phyloP scores from a whole-genome alignment of 2,329 filamentous ascomycete genomes.

The Talaromyces piceae region DNA sequence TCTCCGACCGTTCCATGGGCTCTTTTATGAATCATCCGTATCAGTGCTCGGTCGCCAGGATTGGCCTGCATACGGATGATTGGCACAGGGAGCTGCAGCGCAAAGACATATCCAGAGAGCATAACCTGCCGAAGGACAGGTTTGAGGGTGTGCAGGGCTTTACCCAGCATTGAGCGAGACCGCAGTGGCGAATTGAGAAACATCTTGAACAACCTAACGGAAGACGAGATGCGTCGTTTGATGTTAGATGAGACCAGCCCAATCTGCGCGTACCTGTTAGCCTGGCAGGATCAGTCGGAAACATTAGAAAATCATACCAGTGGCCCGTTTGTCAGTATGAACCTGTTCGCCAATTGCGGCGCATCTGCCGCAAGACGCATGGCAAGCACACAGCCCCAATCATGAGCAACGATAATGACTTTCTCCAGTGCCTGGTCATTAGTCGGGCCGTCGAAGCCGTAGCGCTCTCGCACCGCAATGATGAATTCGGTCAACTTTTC shows the following conservation, averaged over 20 bases:
- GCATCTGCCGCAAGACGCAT: constrained; percentile 54
- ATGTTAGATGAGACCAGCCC: constrained; percentile 38
- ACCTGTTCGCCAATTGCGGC: constrained; percentile 47
- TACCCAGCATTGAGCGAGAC: constrained; percentile 39
- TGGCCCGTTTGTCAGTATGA: constrained; percentile 47
- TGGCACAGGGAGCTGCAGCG: constrained; percentile 43
- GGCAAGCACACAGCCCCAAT: constrained; percentile 48
- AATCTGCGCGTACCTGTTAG: constrained; percentile 25
- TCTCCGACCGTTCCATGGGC: constrained; percentile 28
- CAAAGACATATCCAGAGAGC: constrained; percentile 50
- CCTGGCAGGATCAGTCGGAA: background rate
- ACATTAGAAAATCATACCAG: constrained; percentile 32
- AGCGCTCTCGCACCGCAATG: constrained; percentile 42
- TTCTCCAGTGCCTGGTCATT: constrained; percentile 30
- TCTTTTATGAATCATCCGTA: constrained; percentile 35
- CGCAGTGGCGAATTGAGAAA: constrained; percentile 38
- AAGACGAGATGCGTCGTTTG: constrained; percentile 32
- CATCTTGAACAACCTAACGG: constrained; percentile 45
- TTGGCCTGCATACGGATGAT: constrained; percentile 39
- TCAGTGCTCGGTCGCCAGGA: constrained; percentile 44
- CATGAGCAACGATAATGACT: constrained; percentile 46
- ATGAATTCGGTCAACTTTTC: constrained; percentile 50
- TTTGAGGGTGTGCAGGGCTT: constrained; percentile 35
- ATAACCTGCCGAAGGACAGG: constrained; percentile 44
- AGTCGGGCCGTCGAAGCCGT: constrained; percentile 29